A percentile compares a stretch with the other conserved stretches of the same genome.
These are phyloP conservation scores for Purpureocillium takamizusanense DNA, from an alignment of 2,329 filamentous ascomycete species.

Conservation along the genomic window DNA sequence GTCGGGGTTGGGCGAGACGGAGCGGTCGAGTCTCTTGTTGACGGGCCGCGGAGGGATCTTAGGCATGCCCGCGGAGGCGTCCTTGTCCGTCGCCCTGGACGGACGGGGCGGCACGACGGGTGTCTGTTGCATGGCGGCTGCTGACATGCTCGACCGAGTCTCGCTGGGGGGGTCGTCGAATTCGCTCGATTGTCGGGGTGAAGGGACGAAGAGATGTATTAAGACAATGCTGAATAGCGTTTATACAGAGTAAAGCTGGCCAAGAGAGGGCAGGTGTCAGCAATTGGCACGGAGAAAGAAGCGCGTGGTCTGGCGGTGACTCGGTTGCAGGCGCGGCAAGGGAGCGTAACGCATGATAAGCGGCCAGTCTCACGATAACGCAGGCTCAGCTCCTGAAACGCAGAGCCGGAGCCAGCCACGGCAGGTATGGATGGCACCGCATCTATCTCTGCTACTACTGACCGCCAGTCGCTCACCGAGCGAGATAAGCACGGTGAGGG, in stretches of 20 bases:
- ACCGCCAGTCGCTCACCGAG: no score
- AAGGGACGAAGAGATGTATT: no score
- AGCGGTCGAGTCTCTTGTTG: constrained; percentile 64
- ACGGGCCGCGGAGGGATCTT: constrained; percentile 70
- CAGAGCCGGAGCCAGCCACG: no score
- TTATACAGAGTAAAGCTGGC: neutral
- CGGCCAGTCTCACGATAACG: neutral
- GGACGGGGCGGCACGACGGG: constrained; percentile 52
- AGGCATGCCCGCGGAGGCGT: constrained; percentile 39
- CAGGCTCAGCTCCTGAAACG: no score
- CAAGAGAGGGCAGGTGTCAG: neutral
- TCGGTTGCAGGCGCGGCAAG: neutral
- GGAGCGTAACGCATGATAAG: constrained; percentile 5
- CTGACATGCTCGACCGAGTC: constrained; percentile 32
- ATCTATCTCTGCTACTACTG: no score
- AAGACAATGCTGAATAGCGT: neutral
- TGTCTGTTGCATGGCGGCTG: constrained; percentile 37
- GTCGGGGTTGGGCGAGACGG: constrained; percentile 66
- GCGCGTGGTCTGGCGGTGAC: constrained; percentile 1
- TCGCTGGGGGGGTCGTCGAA: no score
- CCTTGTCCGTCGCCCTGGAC: constrained; percentile 38
- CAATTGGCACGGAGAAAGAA: neutral
- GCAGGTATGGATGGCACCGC: no score
- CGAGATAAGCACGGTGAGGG: no score
- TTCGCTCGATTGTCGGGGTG: no score